Conservation (phyloP, 345 rosid genomes). For the Aquilaria yunnanensis region DNA sequence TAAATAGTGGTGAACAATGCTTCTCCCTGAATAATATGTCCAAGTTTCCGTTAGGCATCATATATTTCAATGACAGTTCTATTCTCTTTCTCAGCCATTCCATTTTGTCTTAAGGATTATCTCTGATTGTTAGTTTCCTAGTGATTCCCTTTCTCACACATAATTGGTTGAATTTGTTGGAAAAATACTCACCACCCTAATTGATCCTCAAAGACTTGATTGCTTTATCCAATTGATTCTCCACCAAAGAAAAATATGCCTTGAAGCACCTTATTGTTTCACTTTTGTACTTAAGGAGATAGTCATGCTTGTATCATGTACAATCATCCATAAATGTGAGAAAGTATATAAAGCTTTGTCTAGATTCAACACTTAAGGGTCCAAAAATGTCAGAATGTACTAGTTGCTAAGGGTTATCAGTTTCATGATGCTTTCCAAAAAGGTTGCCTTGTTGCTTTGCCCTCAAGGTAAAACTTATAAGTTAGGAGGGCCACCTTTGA, state of each 20-base stretch:
- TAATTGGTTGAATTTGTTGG: background rate
- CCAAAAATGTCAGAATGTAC: conserved; percentile 6
- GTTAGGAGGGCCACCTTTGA: background rate
- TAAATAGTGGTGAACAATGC: background rate
- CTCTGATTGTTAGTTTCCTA: background rate
- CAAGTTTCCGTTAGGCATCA: conserved; percentile 10
- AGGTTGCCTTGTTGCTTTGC: conserved; percentile 2
- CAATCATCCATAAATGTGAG: conserved; percentile 11
- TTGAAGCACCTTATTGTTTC: too few relatives aligned
- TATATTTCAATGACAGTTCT: background rate
- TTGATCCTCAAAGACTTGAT: background rate
- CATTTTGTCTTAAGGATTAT: conserved; percentile 2
- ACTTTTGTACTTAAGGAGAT: background rate
- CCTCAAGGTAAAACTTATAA: background rate
- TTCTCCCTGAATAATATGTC: background rate
- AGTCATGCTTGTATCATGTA: background rate
- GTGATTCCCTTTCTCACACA: background rate
- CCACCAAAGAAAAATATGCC: background rate
- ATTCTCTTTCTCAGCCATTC: background rate
- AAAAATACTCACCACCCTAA: conserved; percentile 1
- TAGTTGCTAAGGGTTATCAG: background rate
- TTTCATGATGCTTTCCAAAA: background rate
- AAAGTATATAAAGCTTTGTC: background rate
- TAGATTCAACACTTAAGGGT: conserved; percentile 4
- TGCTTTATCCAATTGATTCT: background rate